Evolutionary conservation across 2,329 filamentous ascomycete species (phyloP).

Genomic region (Colletotrichum melonis): DNA sequence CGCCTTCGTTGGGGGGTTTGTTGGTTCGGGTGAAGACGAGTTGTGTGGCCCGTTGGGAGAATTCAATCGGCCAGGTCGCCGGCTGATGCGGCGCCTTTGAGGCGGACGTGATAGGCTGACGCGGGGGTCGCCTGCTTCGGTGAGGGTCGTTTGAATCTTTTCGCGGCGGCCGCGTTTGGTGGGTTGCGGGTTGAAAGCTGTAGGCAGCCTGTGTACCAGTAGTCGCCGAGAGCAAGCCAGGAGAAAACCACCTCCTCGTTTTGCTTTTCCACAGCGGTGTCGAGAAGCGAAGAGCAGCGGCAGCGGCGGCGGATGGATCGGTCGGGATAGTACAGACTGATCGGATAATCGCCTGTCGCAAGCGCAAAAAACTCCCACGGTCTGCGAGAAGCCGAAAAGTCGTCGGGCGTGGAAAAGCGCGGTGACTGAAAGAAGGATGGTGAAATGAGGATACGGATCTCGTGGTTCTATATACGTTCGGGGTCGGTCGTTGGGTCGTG

Average conservation of each 20-base stretch:
- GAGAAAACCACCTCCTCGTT: neutral
- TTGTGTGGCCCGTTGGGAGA: slow-evolving; percentile 10
- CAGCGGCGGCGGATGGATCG: slow-evolving; percentile 2
- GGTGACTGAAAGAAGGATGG: slow-evolving; percentile 12
- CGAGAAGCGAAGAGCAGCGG: neutral
- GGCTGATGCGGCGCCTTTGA: slow-evolving; percentile 17
- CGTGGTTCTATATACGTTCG: slow-evolving; percentile 19
- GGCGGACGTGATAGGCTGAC: neutral
- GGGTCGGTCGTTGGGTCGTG: neutral
- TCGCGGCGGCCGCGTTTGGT: neutral
- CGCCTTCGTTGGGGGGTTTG: neutral
- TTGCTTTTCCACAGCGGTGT: neutral
- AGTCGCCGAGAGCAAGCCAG: slow-evolving; percentile 4
- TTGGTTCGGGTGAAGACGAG: neutral
- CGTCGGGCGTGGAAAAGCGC: slow-evolving; percentile 10
- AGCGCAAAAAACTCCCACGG: neutral
- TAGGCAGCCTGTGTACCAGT: slow-evolving; percentile 19
- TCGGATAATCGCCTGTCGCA: slow-evolving; percentile 11
- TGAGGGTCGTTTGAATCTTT: slow-evolving; percentile 15
- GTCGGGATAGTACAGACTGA: slow-evolving; percentile 2
- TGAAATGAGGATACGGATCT: neutral
- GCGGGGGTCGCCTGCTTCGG: slow-evolving; percentile 17
- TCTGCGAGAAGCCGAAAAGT: slow-evolving; percentile 2
- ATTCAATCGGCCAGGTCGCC: slow-evolving; percentile 13
- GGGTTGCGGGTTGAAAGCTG: slow-evolving; percentile 9